These are phyloP conservation scores for Musa itinerans DNA, from an alignment of 176 grass and related monocot genomes.

Conservation along the genomic window DNA sequence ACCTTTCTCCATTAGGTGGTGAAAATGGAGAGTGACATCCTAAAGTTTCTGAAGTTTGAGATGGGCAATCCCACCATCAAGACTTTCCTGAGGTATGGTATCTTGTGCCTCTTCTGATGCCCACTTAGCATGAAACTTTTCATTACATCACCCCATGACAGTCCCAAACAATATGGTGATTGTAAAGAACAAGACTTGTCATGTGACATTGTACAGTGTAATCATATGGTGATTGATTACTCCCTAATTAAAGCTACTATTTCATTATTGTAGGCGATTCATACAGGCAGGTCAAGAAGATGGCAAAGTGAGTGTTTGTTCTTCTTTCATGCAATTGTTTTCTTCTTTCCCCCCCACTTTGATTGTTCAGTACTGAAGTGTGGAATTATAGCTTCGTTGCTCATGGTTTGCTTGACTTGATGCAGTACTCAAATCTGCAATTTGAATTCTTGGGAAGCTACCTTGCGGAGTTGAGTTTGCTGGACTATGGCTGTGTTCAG, in stretches of 20 bases:
- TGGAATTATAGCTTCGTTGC: slow-evolving; percentile 1
- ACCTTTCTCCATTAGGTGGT: slow-evolving; percentile 15
- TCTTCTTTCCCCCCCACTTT: neutral
- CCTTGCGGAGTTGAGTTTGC: slow-evolving; percentile 13
- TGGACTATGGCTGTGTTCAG: slow-evolving; percentile 5
- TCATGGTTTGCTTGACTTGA: neutral
- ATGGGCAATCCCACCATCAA: slow-evolving; percentile 11
- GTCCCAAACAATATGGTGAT: too few relatives aligned
- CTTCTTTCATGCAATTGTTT: neutral
- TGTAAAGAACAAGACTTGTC: too few relatives aligned
- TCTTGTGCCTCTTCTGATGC: too few relatives aligned
- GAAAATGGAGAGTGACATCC: slow-evolving; percentile 25
- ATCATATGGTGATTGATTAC: too few relatives aligned
- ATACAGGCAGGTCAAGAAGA: slow-evolving; percentile 43
- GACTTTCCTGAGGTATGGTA: slow-evolving; percentile 17
- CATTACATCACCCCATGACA: too few relatives aligned
- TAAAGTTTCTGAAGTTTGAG: slow-evolving; percentile 15
- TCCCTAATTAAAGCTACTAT: neutral
- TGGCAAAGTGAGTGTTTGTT: slow-evolving; percentile 36
- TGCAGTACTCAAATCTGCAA: slow-evolving; percentile 1
- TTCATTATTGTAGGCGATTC: slow-evolving; percentile 47
- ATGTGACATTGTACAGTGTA: too few relatives aligned
- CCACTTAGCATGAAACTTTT: too few relatives aligned
- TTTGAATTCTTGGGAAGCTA: slow-evolving; percentile 7
- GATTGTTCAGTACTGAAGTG: too few relatives aligned